A percentile compares a stretch with the other conserved stretches of the same genome.
These are phyloP conservation scores for Metschnikowia gruessii DNA, from an alignment of 805 yeast genomes.

Conservation along the genomic window DNA sequence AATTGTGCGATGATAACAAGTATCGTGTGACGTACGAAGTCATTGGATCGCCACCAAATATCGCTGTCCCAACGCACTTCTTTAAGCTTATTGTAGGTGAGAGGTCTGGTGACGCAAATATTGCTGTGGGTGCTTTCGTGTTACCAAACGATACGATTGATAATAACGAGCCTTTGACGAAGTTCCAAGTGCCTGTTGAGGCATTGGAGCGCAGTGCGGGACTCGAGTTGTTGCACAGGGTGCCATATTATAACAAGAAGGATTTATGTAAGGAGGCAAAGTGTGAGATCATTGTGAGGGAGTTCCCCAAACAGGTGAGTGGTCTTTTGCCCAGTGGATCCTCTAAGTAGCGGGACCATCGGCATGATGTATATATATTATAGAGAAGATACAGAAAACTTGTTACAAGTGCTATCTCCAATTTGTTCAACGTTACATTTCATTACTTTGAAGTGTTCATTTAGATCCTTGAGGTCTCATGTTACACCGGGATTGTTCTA, in stretches of 20 bases:
- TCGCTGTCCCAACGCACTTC: slow-evolving; percentile 98
- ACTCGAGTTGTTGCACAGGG: slow-evolving; percentile 68
- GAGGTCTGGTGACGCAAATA: slow-evolving; percentile 38
- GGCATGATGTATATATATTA: background rate
- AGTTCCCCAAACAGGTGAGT: slow-evolving; percentile 54
- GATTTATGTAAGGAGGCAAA: slow-evolving; percentile 75
- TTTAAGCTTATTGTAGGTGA: slow-evolving; percentile 90
- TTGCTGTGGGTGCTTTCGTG: slow-evolving; percentile 90
- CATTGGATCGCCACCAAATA: slow-evolving; percentile 92
- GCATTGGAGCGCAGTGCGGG: slow-evolving; percentile 89
- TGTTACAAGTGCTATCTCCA: too few relatives aligned
- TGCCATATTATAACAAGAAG: slow-evolving; percentile 54
- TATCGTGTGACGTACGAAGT: slow-evolving; percentile 84
- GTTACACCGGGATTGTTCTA: too few relatives aligned
- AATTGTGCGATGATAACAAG: slow-evolving; percentile 76
- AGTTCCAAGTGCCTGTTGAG: slow-evolving; percentile 84
- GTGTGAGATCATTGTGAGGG: slow-evolving; percentile 80
- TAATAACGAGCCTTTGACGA: slow-evolving; percentile 65
- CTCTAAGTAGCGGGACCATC: background rate
- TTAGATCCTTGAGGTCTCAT: too few relatives aligned
- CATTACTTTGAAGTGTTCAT: too few relatives aligned
- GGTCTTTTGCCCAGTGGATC: slow-evolving; percentile 7
- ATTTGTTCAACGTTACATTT: too few relatives aligned
- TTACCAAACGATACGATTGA: slow-evolving; percentile 82
- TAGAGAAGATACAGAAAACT: background rate